Conservation (phyloP, 768 basidiomycete species). For the Agrocybe praecox region DNA sequence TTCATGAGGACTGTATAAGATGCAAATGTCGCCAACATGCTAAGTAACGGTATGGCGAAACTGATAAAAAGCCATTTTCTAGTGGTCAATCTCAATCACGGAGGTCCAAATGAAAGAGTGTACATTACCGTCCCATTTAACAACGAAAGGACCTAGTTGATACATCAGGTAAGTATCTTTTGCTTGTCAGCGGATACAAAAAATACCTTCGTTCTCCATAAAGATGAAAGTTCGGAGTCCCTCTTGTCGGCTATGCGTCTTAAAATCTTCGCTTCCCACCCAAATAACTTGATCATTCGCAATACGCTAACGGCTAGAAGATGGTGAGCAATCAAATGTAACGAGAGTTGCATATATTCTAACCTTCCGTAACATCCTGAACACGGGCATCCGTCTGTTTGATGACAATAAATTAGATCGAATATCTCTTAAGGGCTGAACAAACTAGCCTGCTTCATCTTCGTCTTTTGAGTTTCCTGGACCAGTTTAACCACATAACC, state of each 20-base stretch:
- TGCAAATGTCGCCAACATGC: conserved; percentile 67
- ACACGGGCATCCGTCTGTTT: conserved; percentile 53
- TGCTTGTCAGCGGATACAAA: neutral
- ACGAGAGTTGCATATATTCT: neutral
- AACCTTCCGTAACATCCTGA: conserved; percentile 46
- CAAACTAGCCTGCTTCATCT: conserved; percentile 43
- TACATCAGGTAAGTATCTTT: too few relatives aligned
- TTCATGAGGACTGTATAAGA: conserved; percentile 52
- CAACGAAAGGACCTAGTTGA: neutral
- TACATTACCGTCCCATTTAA: neutral
- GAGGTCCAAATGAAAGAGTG: neutral
- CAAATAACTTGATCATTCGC: conserved; percentile 78
- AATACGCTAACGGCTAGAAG: conserved; percentile 48
- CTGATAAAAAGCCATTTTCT: neutral
- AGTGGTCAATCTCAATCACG: neutral
- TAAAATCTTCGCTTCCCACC: conserved; percentile 61
- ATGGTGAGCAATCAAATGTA: neutral
- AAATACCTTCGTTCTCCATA: conserved; percentile 12
- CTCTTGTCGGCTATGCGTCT: conserved; percentile 55
- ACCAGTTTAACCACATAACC: conserved; percentile 53
- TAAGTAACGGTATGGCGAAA: conserved; percentile 45
- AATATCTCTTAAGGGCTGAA: neutral
- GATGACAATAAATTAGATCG: neutral
- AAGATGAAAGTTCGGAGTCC: conserved; percentile 55
- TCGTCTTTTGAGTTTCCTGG: conserved; percentile 45